These are phyloP conservation scores for Nasturtium officinale DNA, from an alignment of 345 rosid genomes.

Conservation along the genomic window DNA sequence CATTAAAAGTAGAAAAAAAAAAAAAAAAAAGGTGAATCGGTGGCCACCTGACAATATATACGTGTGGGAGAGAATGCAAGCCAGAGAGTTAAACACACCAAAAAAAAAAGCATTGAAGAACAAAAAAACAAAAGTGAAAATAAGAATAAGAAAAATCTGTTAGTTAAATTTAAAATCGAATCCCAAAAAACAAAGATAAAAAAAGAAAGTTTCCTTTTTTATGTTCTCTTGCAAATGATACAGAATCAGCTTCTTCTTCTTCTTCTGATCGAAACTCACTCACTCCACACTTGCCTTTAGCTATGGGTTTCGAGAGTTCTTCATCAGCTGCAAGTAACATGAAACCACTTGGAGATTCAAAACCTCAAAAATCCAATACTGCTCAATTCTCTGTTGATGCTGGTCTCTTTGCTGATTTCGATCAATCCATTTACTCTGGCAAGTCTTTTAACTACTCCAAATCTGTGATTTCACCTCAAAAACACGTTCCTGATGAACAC, in stretches of 20 bases:
- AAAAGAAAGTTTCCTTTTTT: neutral
- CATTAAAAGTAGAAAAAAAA: too few species aligned
- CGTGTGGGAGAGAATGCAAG: constrained; percentile 42
- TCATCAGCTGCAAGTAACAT: constrained; percentile 57
- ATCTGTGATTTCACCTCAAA: constrained; percentile 56
- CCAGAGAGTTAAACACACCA: neutral
- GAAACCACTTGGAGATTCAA: constrained; percentile 47
- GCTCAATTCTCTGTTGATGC: constrained; percentile 82
- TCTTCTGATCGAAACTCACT: constrained; percentile 21
- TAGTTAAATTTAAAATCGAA: neutral
- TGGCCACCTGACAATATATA: constrained; percentile 35
- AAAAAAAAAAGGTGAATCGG: constrained; percentile 15
- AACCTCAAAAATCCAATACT: constrained; percentile 39
- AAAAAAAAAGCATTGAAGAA: constrained; percentile 18
- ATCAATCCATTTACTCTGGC: constrained; percentile 63
- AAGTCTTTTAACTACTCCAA: constrained; percentile 73
- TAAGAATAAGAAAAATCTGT: neutral
- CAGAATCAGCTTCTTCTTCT: constrained; percentile 38
- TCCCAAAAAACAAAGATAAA: constrained; percentile 20
- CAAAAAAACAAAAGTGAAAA: constrained; percentile 3
- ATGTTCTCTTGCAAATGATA: constrained; percentile 27
- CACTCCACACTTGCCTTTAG: neutral
- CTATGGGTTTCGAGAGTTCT: constrained; percentile 42
- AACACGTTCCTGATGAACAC: constrained; percentile 60
- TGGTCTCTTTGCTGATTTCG: constrained; percentile 68